These are phyloP conservation scores for Climacium dendroides DNA, from an alignment of 225 moss, liverwort and hornwort genomes.

Conservation along the genomic window DNA sequence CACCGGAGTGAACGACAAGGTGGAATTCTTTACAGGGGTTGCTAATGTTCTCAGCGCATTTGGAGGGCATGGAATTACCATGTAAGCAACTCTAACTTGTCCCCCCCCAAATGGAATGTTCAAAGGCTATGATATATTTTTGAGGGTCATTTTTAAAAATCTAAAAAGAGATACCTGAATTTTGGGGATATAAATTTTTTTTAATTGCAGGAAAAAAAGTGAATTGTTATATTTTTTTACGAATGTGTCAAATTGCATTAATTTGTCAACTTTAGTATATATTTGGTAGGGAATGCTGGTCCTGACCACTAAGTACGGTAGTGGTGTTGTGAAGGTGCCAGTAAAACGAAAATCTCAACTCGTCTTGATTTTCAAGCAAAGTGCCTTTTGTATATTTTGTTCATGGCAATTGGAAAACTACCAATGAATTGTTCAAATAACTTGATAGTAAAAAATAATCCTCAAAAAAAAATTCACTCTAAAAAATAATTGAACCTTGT, in stretches of 20 bases:
- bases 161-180: neutral
- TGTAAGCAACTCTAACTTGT: constrained; percentile 7
- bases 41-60: constrained; percentile 29
- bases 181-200: neutral
- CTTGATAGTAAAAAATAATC: too few species aligned
- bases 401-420: neutral
- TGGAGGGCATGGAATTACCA: constrained; percentile 31
- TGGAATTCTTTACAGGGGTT: constrained; percentile 44
- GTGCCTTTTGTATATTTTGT: neutral
- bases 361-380: neutral
- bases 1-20: constrained; percentile 4
- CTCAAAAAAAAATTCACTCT: too few species aligned
- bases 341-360: neutral
- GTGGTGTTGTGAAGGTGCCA: neutral
- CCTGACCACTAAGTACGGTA: neutral
- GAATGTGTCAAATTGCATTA: neutral
- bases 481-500: too few species aligned
- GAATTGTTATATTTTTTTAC: neutral
- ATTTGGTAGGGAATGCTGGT: neutral
- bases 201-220: neutral
- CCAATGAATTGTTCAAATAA: neutral
- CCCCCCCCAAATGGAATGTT: neutral
- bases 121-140: neutral
- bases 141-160: too few species aligned
- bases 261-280: neutral